Base-by-base conservation (phyloP, 768 basidiomycete genomes). In the Lactarius vividus region DNA sequence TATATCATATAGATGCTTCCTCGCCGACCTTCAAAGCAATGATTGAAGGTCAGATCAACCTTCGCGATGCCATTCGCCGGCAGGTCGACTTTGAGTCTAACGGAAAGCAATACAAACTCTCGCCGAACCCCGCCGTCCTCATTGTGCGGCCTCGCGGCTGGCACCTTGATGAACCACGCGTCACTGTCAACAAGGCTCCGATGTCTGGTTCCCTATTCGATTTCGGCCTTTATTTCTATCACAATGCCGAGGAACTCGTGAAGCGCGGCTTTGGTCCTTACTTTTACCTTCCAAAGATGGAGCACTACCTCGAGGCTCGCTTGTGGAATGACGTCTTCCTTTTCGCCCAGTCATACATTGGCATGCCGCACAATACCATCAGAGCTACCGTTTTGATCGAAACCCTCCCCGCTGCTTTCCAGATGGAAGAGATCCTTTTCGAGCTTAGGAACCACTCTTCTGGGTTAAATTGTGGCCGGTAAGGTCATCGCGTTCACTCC, bases 201-300 rank as follows among this genome's bases (percentile, higher is more conserved):
- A 74, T 99, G 61, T 98, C 96, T 3, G 97, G 88, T 23, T 94
- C 93, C 18, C 82, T 99, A 60, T 99, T 98, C 77, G 96, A 99
- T 76, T 98, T 99, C 73, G 96, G 88, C 8, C 83, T 98, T 70
- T 98, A 89, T 79, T 98, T 99, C 83, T 98, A 89, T 81, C 93
- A 98, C 83, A 98, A 98, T 73, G 96, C 95, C 5, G 82, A 88
- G 20, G 94, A 97, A 73, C 90, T 96, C 73, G 83, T 98, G 75
- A 85, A 88, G 72, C 85, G 89, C 42, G 97, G 94, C 15, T 84
- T 75, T 33, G 97, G 97, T 2, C 97, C 97, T 5, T 98, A 98
- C 78, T 98, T 94, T 79, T 98, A 98, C 78, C 89, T 98, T 35
- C 97, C 97, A 65, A 99, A 99, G 83, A 98, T 99, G 92, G 96